A percentile compares a stretch with the other conserved stretches of the same genome.
These are phyloP conservation scores for Psilocybe cyanescens DNA, from an alignment of 768 basidiomycete species.

Conservation along the genomic window DNA sequence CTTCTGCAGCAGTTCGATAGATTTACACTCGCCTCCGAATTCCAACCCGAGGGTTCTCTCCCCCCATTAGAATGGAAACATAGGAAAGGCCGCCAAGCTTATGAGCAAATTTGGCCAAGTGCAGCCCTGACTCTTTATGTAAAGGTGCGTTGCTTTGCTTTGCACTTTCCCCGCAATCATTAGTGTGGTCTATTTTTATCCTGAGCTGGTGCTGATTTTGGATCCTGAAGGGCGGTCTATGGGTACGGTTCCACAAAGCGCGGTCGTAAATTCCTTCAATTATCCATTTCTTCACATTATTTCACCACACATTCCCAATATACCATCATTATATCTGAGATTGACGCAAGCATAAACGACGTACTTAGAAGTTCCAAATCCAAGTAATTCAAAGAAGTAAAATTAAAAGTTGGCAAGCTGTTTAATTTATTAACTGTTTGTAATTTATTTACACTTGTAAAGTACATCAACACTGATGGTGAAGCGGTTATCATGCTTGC, in stretches of 20 bases:
- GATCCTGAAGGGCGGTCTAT: constrained; percentile 53
- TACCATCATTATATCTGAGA: neutral
- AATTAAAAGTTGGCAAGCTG: too few species aligned
- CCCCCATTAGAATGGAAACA: constrained; percentile 64
- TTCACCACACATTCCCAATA: neutral
- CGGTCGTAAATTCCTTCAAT: neutral
- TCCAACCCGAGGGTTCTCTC: constrained; percentile 62
- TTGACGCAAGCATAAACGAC: neutral
- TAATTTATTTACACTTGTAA: too few species aligned
- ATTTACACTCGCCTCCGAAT: constrained; percentile 62
- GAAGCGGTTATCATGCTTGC: constrained; percentile 94
- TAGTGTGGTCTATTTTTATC: neutral
- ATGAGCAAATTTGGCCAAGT: constrained; percentile 66
- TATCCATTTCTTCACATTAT: neutral
- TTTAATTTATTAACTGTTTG: too few species aligned
- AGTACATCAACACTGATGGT: constrained; percentile 55
- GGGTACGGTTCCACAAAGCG: constrained; percentile 52
- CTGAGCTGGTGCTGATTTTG: neutral
- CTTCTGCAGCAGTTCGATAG: constrained; percentile 67
- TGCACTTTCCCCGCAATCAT: constrained; percentile 2
- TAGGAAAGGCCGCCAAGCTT: constrained; percentile 49
- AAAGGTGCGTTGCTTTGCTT: constrained; percentile 47
- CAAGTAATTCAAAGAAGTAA: too few species aligned
- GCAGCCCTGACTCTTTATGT: constrained; percentile 67
- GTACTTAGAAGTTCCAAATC: too few species aligned